Evolutionary conservation across 1,284 basidiomycete genomes (phyloP).

Genomic region (Malassezia equina): DNA sequence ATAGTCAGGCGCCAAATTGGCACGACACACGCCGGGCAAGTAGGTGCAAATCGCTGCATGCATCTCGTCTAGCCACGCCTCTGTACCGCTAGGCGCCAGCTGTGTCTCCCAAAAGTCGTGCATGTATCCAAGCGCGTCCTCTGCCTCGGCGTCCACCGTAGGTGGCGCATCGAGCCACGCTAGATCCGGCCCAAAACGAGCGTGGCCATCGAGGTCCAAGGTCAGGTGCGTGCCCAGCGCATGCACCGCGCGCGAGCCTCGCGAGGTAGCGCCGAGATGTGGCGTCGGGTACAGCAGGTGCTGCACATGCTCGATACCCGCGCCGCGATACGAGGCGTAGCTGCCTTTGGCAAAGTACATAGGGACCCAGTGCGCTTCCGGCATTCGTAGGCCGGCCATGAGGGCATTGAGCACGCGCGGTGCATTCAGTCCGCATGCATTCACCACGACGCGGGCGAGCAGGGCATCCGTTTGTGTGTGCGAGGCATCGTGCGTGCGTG

Average conservation of each 20-base stretch:
- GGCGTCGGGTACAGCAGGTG: constrained; percentile 44
- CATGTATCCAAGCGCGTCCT: constrained; percentile 10
- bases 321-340: constrained; percentile 41
- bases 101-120: constrained; percentile 30
- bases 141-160: background rate
- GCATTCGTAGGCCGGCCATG: constrained; percentile 11
- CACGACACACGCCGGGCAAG: constrained; percentile 60
- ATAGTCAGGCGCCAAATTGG: constrained; percentile 73
- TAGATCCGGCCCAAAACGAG: constrained; percentile 86
- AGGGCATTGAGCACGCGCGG: constrained; percentile 39
- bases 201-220: constrained; percentile 71
- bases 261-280: constrained; percentile 15
- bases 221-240: constrained; percentile 42
- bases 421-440: constrained; percentile 69
- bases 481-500: constrained; percentile 25
- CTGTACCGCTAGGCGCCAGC: constrained; percentile 21
- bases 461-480: constrained; percentile 57
- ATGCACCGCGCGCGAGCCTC: constrained; percentile 31
- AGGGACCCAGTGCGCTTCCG: constrained; percentile 18
- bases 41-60: constrained; percentile 51
- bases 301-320: constrained; percentile 22
- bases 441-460: constrained; percentile 74
- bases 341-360: constrained; percentile 44
- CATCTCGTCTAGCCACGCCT: constrained; percentile 33
- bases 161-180: constrained; percentile 60